These are phyloP conservation scores for Trichaptum fuscoviolaceum DNA, from an alignment of 768 basidiomycete genomes.

Conservation along the genomic window DNA sequence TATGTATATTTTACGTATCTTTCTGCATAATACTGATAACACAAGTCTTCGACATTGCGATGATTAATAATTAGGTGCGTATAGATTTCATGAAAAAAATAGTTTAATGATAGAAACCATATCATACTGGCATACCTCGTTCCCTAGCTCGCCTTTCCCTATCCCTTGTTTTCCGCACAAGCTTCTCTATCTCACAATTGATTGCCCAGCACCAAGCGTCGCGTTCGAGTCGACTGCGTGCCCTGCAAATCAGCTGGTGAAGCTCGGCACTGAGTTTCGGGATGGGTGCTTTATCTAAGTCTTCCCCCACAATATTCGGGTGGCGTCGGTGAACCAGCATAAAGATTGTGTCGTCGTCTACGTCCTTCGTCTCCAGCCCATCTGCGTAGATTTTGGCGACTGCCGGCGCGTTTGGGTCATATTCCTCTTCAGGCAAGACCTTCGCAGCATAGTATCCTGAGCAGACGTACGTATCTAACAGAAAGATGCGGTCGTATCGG, in stretches of 20 bases:
- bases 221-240: slow-evolving; percentile 80
- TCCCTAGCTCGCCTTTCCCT: slow-evolving; percentile 65
- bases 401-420: slow-evolving; percentile 43
- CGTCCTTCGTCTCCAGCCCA: slow-evolving; percentile 83
- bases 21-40: neutral
- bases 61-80: neutral
- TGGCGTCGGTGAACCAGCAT: slow-evolving; percentile 64
- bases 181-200: slow-evolving; percentile 83
- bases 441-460: slow-evolving; percentile 82
- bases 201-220: slow-evolving; percentile 96
- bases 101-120: neutral
- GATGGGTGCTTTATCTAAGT: slow-evolving; percentile 24
- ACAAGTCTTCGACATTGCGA: neutral
- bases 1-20: neutral
- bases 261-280: slow-evolving; percentile 54
- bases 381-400: slow-evolving; percentile 80
- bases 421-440: slow-evolving; percentile 59
- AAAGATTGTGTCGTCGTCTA: slow-evolving; percentile 84
- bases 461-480: slow-evolving; percentile 74
- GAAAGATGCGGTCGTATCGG: slow-evolving; percentile 48
- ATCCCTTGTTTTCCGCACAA: slow-evolving; percentile 53
- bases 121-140: slow-evolving; percentile 37
- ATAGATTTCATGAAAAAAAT: neutral
- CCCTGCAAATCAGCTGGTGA: slow-evolving; percentile 61
- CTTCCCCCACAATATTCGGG: slow-evolving; percentile 11